A percentile compares a stretch with the other conserved stretches of the same genome.
Evolutionary conservation across 2,329 filamentous ascomycete genomes (phyloP).

Genomic region (Daldinia sp.): DNA sequence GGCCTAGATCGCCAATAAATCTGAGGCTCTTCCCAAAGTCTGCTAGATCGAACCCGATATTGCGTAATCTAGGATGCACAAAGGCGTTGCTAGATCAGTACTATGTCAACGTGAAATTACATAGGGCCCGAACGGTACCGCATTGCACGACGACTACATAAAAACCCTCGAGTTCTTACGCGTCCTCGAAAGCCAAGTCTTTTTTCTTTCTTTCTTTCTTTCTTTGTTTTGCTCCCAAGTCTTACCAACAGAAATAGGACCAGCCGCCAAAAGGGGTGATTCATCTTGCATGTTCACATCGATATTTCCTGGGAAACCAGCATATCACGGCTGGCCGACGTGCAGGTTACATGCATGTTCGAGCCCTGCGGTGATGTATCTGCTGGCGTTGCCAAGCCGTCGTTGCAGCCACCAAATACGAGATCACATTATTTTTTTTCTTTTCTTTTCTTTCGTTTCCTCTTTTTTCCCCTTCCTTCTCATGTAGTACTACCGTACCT

Average conservation of each 20-base stretch:
- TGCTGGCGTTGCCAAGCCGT: conserved; percentile 30
- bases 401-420: conserved; percentile 31
- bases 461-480: too few species aligned
- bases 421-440: conserved; percentile 16
- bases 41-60: background rate
- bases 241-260: background rate
- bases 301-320: conserved; percentile 11
- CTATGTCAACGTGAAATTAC: background rate
- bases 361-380: conserved; percentile 2
- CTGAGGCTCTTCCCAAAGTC: background rate
- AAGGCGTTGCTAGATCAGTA: background rate
- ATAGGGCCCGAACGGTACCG: background rate
- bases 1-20: background rate
- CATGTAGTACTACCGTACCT: background rate
- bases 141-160: background rate
- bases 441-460: too few species aligned
- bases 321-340: conserved; percentile 1
- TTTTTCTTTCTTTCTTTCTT: background rate
- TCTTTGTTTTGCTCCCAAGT: background rate
- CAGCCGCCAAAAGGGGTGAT: background rate
- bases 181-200: background rate
- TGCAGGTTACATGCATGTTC: conserved; percentile 9
- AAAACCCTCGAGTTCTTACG: background rate
- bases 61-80: background rate
- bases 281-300: background rate